Evolutionary conservation across 148 eudicot genomes (phyloP).

Genomic region (Amaranthus palmeri): DNA sequence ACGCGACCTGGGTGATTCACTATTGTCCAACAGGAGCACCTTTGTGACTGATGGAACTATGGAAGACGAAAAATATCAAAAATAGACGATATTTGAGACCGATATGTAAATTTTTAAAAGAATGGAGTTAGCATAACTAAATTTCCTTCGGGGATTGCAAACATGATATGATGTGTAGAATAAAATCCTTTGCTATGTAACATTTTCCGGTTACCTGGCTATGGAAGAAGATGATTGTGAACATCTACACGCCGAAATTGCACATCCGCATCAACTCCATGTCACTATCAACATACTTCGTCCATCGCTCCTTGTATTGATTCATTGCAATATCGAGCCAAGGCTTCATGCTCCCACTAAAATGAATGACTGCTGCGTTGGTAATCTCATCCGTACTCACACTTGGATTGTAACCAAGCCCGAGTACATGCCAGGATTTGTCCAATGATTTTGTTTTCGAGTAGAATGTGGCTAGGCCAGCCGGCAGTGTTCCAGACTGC

Average conservation of each 20-base stretch:
- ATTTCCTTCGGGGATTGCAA: too few species aligned
- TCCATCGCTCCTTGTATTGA: conserved; percentile 71
- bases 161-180: too few species aligned
- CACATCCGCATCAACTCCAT: conserved; percentile 77
- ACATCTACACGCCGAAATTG: conserved; percentile 33
- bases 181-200: too few species aligned
- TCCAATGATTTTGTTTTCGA: conserved; percentile 65
- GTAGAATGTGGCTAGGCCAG: conserved; percentile 69
- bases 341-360: conserved; percentile 81
- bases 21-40: too few species aligned
- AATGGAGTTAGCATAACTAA: too few species aligned
- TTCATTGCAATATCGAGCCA: conserved; percentile 82
- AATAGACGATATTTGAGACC: too few species aligned
- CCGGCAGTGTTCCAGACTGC: conserved; percentile 63
- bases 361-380: conserved; percentile 80
- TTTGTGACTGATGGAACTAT: too few species aligned
- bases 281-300: conserved; percentile 63
- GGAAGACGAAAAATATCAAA: too few species aligned
- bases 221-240: too few species aligned
- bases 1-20: too few species aligned
- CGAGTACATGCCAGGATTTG: conserved; percentile 82
- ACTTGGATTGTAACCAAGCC: conserved; percentile 81
- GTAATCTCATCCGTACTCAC: conserved; percentile 73
- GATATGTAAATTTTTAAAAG: too few species aligned
- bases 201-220: too few species aligned